Base-by-base conservation (phyloP, 768 basidiomycete genomes). In the Lactarius psammicola region DNA sequence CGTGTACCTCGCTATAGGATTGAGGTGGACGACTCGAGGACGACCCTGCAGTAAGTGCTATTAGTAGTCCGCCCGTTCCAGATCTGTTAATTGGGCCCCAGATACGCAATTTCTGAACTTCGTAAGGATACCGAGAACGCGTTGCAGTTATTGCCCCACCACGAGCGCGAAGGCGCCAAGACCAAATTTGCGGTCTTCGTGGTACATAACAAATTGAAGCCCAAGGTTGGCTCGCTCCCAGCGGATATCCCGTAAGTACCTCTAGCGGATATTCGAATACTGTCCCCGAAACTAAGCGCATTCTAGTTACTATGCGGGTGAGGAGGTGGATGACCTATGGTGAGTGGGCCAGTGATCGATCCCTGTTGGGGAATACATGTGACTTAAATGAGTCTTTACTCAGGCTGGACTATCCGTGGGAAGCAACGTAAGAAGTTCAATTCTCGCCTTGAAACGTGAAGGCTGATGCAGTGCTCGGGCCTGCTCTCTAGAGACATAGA, bases 121-220 rank as follows among this genome's bases (percentile, higher is more conserved):
- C 82, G 88, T 74, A 90, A 89, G 75, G 97, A 99, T 73, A 90
- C 97, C 59, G 90, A 92, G 71, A 75, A 75, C 54, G 90, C 90
- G 70, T 77, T 92, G 17, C 76, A 84, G 33, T 74, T 75, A 13
- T 82, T 86, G 63, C 87, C 90, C 4, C 90, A 92, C 75, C 76
- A 83, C 20, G 87, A 95, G 70, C 87, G 89, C 59, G 85, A 88
- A n/a, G 83, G 83, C 1, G 75, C 77, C 9, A 79, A 81, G 4
- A 95, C 96, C 31, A 81, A 90, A 74, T 94, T 99, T 66, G 95
- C 85, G 1, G 80, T 98, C 69, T 99, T 98, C 73, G 96, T 98
- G 56, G 92, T 95, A 30, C 92, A 95, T 77, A 93, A 95, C 80
- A 98, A 98, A 79, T 80, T 87, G 67, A 98, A 98, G 78, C 79